Conservation (phyloP, 2,329 filamentous ascomycete genomes). For the Cryphonectria naterciae region DNA sequence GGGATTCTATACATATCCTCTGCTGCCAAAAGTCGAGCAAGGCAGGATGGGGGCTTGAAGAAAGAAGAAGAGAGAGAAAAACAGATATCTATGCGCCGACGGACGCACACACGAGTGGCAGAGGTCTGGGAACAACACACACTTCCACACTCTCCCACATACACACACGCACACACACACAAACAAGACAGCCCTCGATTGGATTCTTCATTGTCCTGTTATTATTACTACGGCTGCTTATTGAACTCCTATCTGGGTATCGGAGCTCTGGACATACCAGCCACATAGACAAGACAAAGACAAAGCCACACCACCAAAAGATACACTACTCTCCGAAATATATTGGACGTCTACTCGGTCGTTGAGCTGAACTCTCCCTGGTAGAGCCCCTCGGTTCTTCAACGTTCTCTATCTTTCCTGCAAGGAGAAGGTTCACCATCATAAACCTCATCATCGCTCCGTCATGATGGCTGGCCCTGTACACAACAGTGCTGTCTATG, state of each 20-base stretch:
- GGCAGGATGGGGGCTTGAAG: constrained; percentile 17
- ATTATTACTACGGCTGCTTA: neutral
- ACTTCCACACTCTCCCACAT: neutral
- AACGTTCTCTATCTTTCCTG: neutral
- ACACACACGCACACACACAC: neutral
- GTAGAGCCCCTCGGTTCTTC: neutral
- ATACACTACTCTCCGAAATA: neutral
- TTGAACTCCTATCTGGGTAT: constrained; percentile 24
- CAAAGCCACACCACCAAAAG: constrained; percentile 1
- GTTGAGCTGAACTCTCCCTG: neutral
- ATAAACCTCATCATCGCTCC: neutral
- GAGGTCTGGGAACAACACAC: neutral
- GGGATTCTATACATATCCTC: constrained; percentile 16
- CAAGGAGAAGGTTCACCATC: neutral
- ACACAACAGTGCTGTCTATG: constrained; percentile 56
- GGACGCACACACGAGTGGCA: neutral
- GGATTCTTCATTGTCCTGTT: neutral
- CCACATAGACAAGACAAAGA: neutral
- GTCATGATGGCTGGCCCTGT: constrained; percentile 41
- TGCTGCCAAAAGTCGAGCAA: constrained; percentile 7
- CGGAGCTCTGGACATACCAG: constrained; percentile 17
- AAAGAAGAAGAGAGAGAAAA: neutral
- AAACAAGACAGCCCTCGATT: neutral
- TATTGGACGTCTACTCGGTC: neutral
- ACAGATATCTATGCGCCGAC: constrained; percentile 7